phyloP scores from a whole-genome alignment of 169 alveolate genomes.

The Plasmodium inui region DNA sequence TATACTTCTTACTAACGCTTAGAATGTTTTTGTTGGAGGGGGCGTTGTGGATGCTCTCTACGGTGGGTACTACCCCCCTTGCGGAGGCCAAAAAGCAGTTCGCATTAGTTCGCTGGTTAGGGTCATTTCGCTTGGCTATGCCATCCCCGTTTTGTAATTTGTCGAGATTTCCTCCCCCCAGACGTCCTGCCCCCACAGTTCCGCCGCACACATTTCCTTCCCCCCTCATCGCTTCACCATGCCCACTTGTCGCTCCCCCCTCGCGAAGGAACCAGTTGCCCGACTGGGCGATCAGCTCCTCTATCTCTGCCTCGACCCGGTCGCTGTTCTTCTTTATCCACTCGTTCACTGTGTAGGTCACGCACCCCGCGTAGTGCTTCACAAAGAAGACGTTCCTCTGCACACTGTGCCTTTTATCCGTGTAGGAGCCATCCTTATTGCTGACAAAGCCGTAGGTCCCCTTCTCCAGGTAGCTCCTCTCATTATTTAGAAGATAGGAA shows the following conservation, averaged over 20 bases:
- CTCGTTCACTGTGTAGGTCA: slow-evolving; percentile 83
- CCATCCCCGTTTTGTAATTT: neutral
- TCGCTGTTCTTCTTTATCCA: slow-evolving; percentile 91
- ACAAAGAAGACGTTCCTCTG: slow-evolving; percentile 76
- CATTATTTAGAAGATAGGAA: slow-evolving; percentile 29
- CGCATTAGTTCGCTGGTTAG: neutral
- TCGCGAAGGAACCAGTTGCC: slow-evolving; percentile 53
- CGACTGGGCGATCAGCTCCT: slow-evolving; percentile 74
- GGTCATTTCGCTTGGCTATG: neutral
- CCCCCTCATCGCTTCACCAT: neutral
- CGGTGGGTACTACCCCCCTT: neutral
- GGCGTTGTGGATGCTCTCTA: neutral
- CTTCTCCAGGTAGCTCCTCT: slow-evolving; percentile 16
- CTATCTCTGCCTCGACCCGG: slow-evolving; percentile 83
- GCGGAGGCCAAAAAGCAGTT: neutral
- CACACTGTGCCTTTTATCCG: slow-evolving; percentile 27
- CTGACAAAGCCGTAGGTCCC: slow-evolving; percentile 37
- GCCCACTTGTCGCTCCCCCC: neutral
- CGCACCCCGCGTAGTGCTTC: slow-evolving; percentile 91
- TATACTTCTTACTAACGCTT: slow-evolving; percentile 81
- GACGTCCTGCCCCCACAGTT: too few species aligned
- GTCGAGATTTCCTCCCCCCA: neutral
- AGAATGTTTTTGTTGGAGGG: slow-evolving; percentile 56
- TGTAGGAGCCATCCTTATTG: slow-evolving; percentile 13
- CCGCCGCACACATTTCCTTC: neutral